Evolutionary conservation across 371 early-diverging fungal species (phyloP), one percentile per base, ranked within the genome.

Genomic region (Mucor circinelloides): DNA sequence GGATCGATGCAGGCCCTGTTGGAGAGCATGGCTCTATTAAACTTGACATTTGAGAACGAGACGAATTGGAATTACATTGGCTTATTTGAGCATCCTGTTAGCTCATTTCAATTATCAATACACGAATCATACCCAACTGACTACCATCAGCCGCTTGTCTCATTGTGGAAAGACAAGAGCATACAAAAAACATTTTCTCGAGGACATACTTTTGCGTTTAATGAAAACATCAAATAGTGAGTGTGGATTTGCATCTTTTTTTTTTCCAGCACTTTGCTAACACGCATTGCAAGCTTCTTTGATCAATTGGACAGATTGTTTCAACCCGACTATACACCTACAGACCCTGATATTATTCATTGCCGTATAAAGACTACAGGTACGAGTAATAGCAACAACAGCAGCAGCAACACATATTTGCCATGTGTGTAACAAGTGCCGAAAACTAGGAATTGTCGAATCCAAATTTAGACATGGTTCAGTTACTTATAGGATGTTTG

Each of bases 1-100:
- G 91, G 93, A 64, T 93, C 95, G 23, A 94, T 95, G 93, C 89
- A 89, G 56, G 92, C 94, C 21, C 88, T 97, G 36, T 72, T 97
- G 44, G 93, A 93, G 66, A 95, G 95, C 27, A 95, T 96, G 96
- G 83, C 83, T 7, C 79, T 75, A 36, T 75, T 94, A 67, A 87
- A 85, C 15, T 88, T 97, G 52, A 67, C 84, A 34, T 78, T 91
- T 36, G 76, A 80, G 64, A 81, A 86, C 65, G 70, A 78, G 27
- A 79, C 75, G 8, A 91, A 89, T 74, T 86, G 19, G 80, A 64
- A 46, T 59, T 82, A 52, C 59, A 58, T 73, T 17, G 17, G 59
- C 6, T 30, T 70, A 6, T 76, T 76, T 52, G 69, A 63, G n/a
- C 54, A 68, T 52, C 52, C 52, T 52, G 52, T 52, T 12, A 52